Conservation (phyloP, 202 grass and related monocot species). For the Alloteropsis angusta region DNA sequence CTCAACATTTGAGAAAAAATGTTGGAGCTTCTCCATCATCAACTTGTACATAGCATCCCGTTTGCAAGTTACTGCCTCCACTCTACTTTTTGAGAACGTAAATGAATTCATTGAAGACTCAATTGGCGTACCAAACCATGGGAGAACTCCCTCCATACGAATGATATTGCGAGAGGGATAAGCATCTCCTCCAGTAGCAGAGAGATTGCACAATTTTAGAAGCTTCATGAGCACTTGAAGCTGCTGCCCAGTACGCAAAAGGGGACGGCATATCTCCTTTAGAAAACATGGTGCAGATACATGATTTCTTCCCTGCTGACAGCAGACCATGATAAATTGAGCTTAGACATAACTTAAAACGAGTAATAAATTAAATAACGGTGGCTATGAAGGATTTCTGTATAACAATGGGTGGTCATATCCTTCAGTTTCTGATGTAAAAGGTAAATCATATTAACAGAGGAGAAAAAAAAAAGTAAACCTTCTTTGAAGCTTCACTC, state of each 20-base stretch:
- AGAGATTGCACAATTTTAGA: constrained; percentile 63
- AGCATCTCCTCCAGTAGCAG: constrained; percentile 37
- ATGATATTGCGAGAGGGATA: constrained; percentile 19
- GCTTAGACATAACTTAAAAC: not conserved
- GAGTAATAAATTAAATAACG: constrained; percentile 8
- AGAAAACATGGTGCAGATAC: constrained; percentile 84
- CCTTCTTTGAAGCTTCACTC: constrained; percentile 7
- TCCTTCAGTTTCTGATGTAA: constrained; percentile 1
- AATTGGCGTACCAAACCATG: constrained; percentile 48
- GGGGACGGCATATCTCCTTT: constrained; percentile 59
- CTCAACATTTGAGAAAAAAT: constrained; percentile 39
- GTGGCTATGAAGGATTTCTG: not conserved
- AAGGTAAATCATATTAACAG: not conserved
- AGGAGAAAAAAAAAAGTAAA: not conserved
- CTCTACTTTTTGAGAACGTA: constrained; percentile 58
- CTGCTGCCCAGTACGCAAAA: constrained; percentile 75
- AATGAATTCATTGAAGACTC: constrained; percentile 57
- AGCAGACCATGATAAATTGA: constrained; percentile 11
- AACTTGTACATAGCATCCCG: constrained; percentile 68
- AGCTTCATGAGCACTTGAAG: constrained; percentile 96
- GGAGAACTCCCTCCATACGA: constrained; percentile 64
- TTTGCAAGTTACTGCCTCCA: constrained; percentile 49
- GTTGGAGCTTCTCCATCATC: constrained; percentile 61
- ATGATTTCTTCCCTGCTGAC: constrained; percentile 58
- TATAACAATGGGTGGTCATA: not conserved